These are phyloP conservation scores for Waltergamsia citrina DNA, from an alignment of 2,329 filamentous ascomycete genomes.

Conservation along the genomic window DNA sequence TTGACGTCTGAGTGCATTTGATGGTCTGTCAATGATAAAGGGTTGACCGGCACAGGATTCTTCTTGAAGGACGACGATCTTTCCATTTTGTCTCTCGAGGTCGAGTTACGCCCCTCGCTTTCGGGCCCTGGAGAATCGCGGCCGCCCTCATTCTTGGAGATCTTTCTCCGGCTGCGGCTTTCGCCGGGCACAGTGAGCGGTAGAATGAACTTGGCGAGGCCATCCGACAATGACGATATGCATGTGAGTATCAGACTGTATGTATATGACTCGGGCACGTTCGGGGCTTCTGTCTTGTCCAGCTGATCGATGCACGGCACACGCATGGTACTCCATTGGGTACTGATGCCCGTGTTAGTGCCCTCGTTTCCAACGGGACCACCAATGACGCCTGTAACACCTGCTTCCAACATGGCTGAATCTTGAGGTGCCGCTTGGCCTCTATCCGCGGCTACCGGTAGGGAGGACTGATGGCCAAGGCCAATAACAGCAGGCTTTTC, in stretches of 20 bases:
- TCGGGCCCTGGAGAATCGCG: slow-evolving; percentile 30
- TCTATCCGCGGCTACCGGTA: slow-evolving; percentile 48
- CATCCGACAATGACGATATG: slow-evolving; percentile 83
- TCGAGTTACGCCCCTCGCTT: not conserved
- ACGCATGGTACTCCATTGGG: slow-evolving; percentile 81
- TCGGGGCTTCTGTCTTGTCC: slow-evolving; percentile 79
- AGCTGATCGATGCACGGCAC: slow-evolving; percentile 88
- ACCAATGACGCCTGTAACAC: slow-evolving; percentile 79
- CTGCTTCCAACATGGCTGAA: slow-evolving; percentile 82
- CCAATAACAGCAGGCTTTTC: slow-evolving; percentile 88
- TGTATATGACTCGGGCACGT: slow-evolving; percentile 83
- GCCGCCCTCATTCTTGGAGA: slow-evolving; percentile 25
- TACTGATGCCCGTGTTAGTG: slow-evolving; percentile 69
- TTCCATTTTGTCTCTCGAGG: slow-evolving; percentile 26
- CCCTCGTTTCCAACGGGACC: slow-evolving; percentile 58
- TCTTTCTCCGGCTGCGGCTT: slow-evolving; percentile 40
- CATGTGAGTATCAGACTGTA: slow-evolving; percentile 85
- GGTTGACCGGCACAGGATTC: slow-evolving; percentile 75
- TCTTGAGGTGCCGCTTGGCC: slow-evolving; percentile 43
- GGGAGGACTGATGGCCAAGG: slow-evolving; percentile 77
- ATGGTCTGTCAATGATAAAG: slow-evolving; percentile 65
- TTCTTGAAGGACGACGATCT: slow-evolving; percentile 61
- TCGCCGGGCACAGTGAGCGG: slow-evolving; percentile 82
- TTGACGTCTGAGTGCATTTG: slow-evolving; percentile 62
- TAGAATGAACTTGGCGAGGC: slow-evolving; percentile 84